A percentile compares a stretch with the other conserved stretches of the same genome.
Evolutionary conservation across 495 filamentous ascomycete species (phyloP).

Genomic region (Friedmanniomyces simplex): DNA sequence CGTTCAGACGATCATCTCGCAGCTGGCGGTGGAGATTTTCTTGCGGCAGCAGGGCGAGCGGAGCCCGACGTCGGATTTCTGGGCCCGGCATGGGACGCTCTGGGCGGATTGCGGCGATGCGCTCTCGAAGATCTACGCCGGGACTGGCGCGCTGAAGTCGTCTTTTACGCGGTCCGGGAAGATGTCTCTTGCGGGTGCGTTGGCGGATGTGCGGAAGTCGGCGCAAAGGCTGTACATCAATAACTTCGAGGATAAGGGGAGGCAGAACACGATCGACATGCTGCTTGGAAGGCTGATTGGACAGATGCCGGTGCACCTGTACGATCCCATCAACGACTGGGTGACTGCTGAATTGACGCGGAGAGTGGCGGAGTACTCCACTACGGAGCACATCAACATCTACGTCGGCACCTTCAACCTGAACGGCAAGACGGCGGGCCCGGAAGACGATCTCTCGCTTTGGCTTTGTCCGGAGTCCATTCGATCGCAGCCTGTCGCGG

Average conservation of each 20-base stretch:
- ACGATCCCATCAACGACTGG: conserved; percentile 87
- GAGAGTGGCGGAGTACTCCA: conserved; percentile 40
- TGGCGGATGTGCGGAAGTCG: conserved; percentile 90
- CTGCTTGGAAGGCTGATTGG: conserved; percentile 75
- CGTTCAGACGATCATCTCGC: conserved; percentile 87
- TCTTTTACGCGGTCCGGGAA: conserved; percentile 95
- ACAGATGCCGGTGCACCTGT: conserved; percentile 73
- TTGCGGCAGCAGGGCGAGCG: conserved; percentile 54
- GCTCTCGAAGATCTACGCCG: conserved; percentile 89
- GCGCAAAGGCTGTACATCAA: conserved; percentile 91
- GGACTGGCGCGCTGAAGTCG: conserved; percentile 87
- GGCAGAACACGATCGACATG: conserved; percentile 90
- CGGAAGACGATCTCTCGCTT: conserved; percentile 65
- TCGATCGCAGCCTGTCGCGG: conserved; percentile 46
- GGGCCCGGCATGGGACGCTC: conserved; percentile 77
- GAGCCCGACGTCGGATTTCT: conserved; percentile 61
- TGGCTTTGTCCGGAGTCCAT: conserved; percentile 64
- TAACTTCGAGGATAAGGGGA: conserved; percentile 87
- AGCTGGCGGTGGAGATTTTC: conserved; percentile 79
- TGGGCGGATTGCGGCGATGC: conserved; percentile 99
- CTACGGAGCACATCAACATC: conserved; percentile 44
- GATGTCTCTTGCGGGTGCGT: conserved; percentile 88
- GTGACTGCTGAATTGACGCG: conserved; percentile 64
- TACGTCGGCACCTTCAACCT: conserved; percentile 91
- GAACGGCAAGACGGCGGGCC: conserved; percentile 69